These are phyloP conservation scores for Penicillium angulare DNA, from an alignment of 495 filamentous ascomycete genomes.

Conservation along the genomic window DNA sequence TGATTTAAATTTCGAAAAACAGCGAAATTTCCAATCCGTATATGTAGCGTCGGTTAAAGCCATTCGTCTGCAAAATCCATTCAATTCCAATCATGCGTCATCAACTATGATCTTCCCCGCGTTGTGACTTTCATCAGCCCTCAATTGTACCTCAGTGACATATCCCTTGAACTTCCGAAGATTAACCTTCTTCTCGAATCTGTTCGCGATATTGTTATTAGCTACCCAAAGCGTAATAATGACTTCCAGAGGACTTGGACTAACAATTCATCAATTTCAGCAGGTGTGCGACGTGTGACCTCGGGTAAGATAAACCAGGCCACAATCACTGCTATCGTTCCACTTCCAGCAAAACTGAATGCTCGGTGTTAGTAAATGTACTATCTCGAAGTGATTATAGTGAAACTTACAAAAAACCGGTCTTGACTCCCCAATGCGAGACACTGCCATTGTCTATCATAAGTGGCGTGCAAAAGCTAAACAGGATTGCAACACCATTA, in stretches of 20 bases:
- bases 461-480: conserved; percentile 42
- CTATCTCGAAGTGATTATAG: too few relatives aligned
- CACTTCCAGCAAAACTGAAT: conserved; percentile 32
- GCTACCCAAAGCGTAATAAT: not conserved
- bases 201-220: not conserved
- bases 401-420: conserved; percentile 40
- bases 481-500: conserved; percentile 40
- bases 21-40: too few relatives aligned
- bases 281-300: conserved; percentile 34
- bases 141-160: conserved; percentile 31
- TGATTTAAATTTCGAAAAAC: too few relatives aligned
- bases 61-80: too few relatives aligned
- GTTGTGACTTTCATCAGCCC: conserved; percentile 12
- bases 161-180: conserved; percentile 34
- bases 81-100: not conserved
- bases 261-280: conserved; percentile 40
- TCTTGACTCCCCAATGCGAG: conserved; percentile 40
- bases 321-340: conserved; percentile 27
- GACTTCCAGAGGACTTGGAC: not conserved
- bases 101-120: not conserved
- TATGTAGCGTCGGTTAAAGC: too few relatives aligned
- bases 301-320: conserved; percentile 43
- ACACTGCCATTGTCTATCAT: conserved; percentile 38
- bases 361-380: too few relatives aligned
- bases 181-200: conserved; percentile 33